Evolutionary conservation across 139 green algal species (phyloP).

Genomic region (Zygnema cylindricum): DNA sequence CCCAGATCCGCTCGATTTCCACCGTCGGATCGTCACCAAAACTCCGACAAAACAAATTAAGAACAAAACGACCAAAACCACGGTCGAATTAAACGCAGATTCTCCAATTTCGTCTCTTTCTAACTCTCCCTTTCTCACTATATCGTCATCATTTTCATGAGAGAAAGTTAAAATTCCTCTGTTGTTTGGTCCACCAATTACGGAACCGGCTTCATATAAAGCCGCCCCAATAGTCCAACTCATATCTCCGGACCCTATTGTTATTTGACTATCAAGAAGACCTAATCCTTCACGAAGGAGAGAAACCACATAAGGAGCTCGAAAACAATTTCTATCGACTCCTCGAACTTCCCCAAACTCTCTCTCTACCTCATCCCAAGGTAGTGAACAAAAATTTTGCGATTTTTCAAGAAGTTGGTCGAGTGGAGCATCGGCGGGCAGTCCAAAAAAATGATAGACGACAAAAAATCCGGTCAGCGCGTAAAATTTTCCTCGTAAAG

Average conservation of each 20-base stretch:
- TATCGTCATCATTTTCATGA: neutral
- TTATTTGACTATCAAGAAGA: conserved; percentile 59
- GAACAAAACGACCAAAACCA: neutral
- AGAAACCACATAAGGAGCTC: conserved; percentile 74
- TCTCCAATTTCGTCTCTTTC: neutral
- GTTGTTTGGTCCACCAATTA: neutral
- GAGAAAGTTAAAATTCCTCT: neutral
- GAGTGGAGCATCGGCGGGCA: conserved; percentile 62
- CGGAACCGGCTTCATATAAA: conserved; percentile 68
- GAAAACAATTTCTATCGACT: conserved; percentile 83
- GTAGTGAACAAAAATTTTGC: conserved; percentile 16
- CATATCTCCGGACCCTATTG: conserved; percentile 68
- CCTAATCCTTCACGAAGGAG: conserved; percentile 75
- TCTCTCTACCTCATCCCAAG: conserved; percentile 44
- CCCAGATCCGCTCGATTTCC: neutral
- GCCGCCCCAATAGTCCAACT: conserved; percentile 83
- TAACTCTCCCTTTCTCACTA: neutral
- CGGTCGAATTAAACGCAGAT: neutral
- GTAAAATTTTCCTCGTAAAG: conserved; percentile 60
- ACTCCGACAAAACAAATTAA: neutral
- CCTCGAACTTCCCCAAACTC: conserved; percentile 66
- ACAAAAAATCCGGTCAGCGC: conserved; percentile 82
- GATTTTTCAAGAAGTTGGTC: conserved; percentile 16
- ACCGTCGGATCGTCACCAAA: neutral
- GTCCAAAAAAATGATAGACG: conserved; percentile 76